Evolutionary conservation across 2,329 filamentous ascomycete species (phyloP), one percentile per base, ranked within the genome.

Genomic region (Beauveria scarabaeidicola): DNA sequence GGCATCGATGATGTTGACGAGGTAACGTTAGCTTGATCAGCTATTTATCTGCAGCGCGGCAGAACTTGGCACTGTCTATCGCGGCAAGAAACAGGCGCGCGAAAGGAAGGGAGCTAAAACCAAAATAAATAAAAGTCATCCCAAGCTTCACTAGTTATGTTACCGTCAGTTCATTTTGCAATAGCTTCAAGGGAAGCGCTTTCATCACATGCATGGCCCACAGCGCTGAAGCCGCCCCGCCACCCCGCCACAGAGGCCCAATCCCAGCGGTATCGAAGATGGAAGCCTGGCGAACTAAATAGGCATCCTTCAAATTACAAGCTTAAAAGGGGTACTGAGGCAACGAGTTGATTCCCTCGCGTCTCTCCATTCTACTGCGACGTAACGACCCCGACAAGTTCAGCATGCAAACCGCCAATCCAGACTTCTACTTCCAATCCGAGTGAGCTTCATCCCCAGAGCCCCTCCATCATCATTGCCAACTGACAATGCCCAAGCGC

Each of bases 361-460:
- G 10, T 13, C 10, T 23, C 15, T 36, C 5, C 3, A 27, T 8
- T n/a, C 7, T 9, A 32, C 17, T 55, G 21, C 38, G 23, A 13
- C 32, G 32, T 8, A 41, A 13, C 10, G 10, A 21, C 3, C 15
- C 7, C 3, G 4, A 21, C 7, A 15, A 15, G 11, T 9, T n/a
- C 58, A 60, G 23, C 25, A 61, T 89, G 72, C 81, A 84, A 63
- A 88, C 89, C 29, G 81, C 83, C 54, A 84, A 96, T 69, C 81
- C 86, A 55, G 86, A 88, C 32, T 85, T 94, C 69, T 97, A 95
- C 78, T 97, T 97, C 70, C 90, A 97, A 74, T 95, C 91, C 32
- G 89, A 92, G 90, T 94, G 76, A 74, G 86, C 72, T 25, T 19
- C 51, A 23, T 38, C 25, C 17, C 69, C 68, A 61, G 61, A 62